Evolutionary conservation across 2,329 filamentous ascomycete genomes (phyloP), one percentile per base, ranked within the genome.

Genomic region (Huntiella omanensis): DNA sequence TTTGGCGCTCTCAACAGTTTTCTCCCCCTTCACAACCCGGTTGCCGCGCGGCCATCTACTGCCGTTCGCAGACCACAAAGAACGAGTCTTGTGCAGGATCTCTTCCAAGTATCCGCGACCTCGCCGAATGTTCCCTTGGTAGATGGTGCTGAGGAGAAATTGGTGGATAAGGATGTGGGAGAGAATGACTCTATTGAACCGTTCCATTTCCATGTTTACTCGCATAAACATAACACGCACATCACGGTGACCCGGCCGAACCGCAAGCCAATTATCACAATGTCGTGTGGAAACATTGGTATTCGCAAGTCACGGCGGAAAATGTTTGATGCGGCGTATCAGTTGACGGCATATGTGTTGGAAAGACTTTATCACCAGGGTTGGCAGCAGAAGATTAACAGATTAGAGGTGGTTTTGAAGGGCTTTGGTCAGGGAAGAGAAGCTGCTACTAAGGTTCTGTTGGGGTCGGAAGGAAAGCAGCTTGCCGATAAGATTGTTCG

Each of bases 161-260:
- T 48, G 19, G 44, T 44, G 5, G 50, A 46, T 13, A 40, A 40
- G 34, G 45, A 49, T 38, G 45, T 44, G 5, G 43, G 41, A 11
- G 48, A 50, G 33, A 42, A 50, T 5, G 57, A 65, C 43, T 54
- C 60, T 11, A 52, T 65, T 34, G 73, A 81, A 57, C 80, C 83
- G 2, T 85, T 85, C 66, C 85, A 93, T 60, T 71, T 98, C 52
- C 84, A 94, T 65, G 69, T 98, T 60, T 88, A 77, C 64, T 67
- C 81, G 22, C 80, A 83, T 60, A 92, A 85, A 65, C 91, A 95
- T 73, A 98, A 98, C 67, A 91, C 84, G 15, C 85, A 96, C 63
- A 73, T 98, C 56, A 95, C 87, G 1, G 74, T 95, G 53, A 84
- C 86, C 16, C 78, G 80, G 56, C 87, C 91, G 22, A 78, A 85